These are phyloP conservation scores for Boletus eberwhitei DNA, from an alignment of 768 basidiomycete species.

Conservation along the genomic window DNA sequence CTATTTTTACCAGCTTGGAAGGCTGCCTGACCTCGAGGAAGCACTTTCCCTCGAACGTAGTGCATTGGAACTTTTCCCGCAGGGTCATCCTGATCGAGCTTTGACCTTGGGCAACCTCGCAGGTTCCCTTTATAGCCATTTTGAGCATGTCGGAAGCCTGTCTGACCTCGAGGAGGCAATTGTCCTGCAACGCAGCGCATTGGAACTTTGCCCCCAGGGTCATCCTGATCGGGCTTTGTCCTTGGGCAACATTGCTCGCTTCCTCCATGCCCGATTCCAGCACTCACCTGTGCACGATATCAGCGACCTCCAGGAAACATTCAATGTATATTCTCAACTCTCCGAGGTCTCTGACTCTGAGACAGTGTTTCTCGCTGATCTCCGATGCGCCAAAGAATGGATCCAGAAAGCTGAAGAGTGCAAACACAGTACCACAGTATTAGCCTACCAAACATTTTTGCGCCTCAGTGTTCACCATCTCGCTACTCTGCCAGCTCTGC, in stretches of 20 bases:
- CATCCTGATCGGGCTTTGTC: background rate
- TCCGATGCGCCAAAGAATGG: background rate
- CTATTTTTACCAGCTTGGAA: no score
- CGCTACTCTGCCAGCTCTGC: background rate
- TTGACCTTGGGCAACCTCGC: no score
- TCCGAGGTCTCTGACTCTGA: background rate
- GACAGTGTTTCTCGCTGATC: background rate
- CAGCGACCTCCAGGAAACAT: background rate
- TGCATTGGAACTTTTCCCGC: no score
- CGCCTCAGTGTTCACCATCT: conserved; percentile 3
- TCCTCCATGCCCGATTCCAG: background rate
- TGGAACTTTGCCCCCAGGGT: no score
- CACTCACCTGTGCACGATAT: background rate
- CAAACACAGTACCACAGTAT: conserved; percentile 3
- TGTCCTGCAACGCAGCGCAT: no score
- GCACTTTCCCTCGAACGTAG: no score
- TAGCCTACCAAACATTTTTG: conserved; percentile 12
- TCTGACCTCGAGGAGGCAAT: no score
- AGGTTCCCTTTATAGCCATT: no score
- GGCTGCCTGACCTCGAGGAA: no score
- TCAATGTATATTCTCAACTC: background rate
- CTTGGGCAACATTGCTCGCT: background rate
- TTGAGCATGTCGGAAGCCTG: no score
- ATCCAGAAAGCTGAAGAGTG: conserved; percentile 3
- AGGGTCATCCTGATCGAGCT: no score